Base-by-base conservation (phyloP, 2,329 filamentous ascomycete genomes). In the Clarireedia hainanense region DNA sequence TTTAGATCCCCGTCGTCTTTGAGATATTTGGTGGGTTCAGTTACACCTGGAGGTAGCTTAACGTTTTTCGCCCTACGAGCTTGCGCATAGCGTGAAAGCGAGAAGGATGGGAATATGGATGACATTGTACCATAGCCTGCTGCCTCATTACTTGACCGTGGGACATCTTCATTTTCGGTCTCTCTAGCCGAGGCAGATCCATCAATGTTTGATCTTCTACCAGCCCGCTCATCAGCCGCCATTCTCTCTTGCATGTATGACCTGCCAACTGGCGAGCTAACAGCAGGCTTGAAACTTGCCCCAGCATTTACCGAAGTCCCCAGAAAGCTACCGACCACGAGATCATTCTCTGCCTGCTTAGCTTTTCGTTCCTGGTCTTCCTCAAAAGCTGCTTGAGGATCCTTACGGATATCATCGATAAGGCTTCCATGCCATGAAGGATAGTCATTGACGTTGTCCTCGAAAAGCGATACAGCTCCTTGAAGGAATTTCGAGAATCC, bases 401-500 rank as follows among this genome's bases (percentile, higher is more conserved):
- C 91, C 69, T 89, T 90, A 63, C 92, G 86, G 68, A 99, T 99
- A 68, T 99, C 94, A 34, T 83, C 89, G 68, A 96, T 92, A 45
- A 97, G 79, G 60, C 95, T 88, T 65, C 86, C 86, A 36, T 97
- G 80, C 94, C 94, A 99, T 75, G 97, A 96, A 14, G 94, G 94
- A 67, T 97, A 84, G 60, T 84, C 91, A 73, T 97, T 97, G 70
- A 99, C 91, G 67, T 96, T 84, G 71, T 99, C 90, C 66, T 97
- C 94, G 64, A 97, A 97, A 2, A 99, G 78, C 40, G 86, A 85
- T 6, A 92, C 91, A 4, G 95, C 85, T 59, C 94, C 94, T 66
- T 99, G 92, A 2, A 95, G 88, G 65, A 97, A 99, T 71, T 99
- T 99, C 65, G 91, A 96, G 74, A 99, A 99, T 50, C 88, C 84